Evolutionary conservation across 2,329 filamentous ascomycete species (phyloP), one percentile per base, ranked within the genome.

Genomic region (Microsporum audouinii): DNA sequence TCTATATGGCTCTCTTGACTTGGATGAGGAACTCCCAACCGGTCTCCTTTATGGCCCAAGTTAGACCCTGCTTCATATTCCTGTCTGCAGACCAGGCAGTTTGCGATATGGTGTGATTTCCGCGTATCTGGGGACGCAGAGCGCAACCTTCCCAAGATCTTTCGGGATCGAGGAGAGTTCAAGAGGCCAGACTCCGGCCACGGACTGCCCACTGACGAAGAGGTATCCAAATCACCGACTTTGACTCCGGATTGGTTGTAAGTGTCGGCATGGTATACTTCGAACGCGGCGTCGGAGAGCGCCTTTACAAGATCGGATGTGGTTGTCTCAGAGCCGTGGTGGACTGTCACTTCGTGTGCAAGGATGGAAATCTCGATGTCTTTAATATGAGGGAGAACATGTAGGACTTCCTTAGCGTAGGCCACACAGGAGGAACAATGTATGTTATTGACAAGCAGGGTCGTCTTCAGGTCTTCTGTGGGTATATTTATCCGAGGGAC

Each of bases 11-110:
- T 12, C 2, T 14, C 2, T n/a, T 33, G 49, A 31, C 4, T 6
- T 2, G 43, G 5, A 29, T 3, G 43, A 23, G 43, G 43, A 0
- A 31, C 45, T 53, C 14, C 49, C 12, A 27, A 7, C 33, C 33
- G 17, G 29, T 23, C 49, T 34, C 49, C 49, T 31, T 53, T 53
- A 14, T 41, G 34, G 14, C n/a, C 27, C n/a, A 34, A 12, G 10
- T 12, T 41, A 14, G 57, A 47, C 1, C 65, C 68, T 53, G 67
- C 66, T 41, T 68, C 63, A 57, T 71, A 69, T 63, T 79, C 76
- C 47, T 72, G 73, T 61, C 73, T 73, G 69, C 80, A 82, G 33
- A 76, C 74, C 64, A 79, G 74, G 64, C 80, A 82, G 60, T 80
- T 81, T 61, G 77, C 73, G 45, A 82, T 70, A 64, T 82, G 77